Conservation (phyloP, 108 stramenopile genomes). For the Stephanodiscus minutulus region DNA sequence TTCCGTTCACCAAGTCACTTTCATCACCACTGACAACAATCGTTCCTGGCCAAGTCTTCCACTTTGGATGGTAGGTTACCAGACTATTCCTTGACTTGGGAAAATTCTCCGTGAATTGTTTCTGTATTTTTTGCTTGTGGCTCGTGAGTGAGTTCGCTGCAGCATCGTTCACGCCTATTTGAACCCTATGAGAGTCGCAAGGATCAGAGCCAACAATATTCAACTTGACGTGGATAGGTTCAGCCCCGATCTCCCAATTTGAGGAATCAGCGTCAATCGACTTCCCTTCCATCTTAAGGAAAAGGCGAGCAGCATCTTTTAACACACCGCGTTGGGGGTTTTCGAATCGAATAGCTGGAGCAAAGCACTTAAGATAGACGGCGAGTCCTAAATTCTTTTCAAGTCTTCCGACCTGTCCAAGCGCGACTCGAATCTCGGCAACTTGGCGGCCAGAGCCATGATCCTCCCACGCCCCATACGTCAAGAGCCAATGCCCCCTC, state of each 20-base stretch:
- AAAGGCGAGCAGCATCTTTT: conserved; percentile 41
- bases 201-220: conserved; percentile 34
- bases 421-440: conserved; percentile 48
- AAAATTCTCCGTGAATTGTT: conserved; percentile 27
- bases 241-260: conserved; percentile 38
- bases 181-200: conserved; percentile 36
- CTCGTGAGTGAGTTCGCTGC: conserved; percentile 34
- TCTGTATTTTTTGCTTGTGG: conserved; percentile 22
- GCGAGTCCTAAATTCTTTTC: conserved; percentile 39
- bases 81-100: conserved; percentile 44
- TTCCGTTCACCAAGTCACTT: conserved; percentile 36
- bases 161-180: conserved; percentile 44
- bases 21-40: conserved; percentile 34
- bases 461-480: conserved; percentile 60
- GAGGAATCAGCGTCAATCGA: conserved; percentile 1
- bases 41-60: conserved; percentile 50
- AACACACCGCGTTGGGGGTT: conserved; percentile 51
- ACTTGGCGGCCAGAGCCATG: conserved; percentile 52
- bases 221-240: conserved; percentile 12
- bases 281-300: conserved; percentile 16
- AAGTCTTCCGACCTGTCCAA: conserved; percentile 38
- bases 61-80: conserved; percentile 38
- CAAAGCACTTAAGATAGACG: conserved; percentile 52
- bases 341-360: conserved; percentile 52
- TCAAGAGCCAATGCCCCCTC: conserved; percentile 50